These are phyloP conservation scores for Paecilomyces sp. DNA, from an alignment of 2,329 filamentous ascomycete species.

Conservation along the genomic window DNA sequence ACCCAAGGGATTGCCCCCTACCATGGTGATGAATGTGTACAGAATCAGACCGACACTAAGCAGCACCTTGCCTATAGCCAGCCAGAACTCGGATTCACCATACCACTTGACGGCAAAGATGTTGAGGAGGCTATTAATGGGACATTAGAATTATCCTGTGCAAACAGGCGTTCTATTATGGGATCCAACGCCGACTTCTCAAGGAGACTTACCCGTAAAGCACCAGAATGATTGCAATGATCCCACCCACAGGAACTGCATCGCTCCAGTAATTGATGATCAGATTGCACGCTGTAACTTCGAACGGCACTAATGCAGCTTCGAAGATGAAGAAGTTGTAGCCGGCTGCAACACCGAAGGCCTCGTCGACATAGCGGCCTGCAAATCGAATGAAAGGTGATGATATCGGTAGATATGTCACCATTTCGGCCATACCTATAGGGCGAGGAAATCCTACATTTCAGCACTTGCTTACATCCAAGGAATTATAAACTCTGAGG, in stretches of 20 bases:
- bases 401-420: conserved; percentile 42
- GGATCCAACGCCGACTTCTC: neutral
- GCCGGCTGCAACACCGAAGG: conserved; percentile 40
- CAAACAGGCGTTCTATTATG: neutral
- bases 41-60: conserved; percentile 64
- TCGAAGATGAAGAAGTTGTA: conserved; percentile 49
- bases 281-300: conserved; percentile 45
- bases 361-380: conserved; percentile 42
- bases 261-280: conserved; percentile 46
- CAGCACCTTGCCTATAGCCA: conserved; percentile 64
- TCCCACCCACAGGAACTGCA: conserved; percentile 37
- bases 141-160: neutral
- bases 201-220: conserved; percentile 33
- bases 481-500: neutral
- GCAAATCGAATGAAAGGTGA: conserved; percentile 41
- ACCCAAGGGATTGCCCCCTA: conserved; percentile 69
- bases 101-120: conserved; percentile 67
- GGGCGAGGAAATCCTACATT: conserved; percentile 10
- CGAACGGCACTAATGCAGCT: conserved; percentile 45
- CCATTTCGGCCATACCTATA: conserved; percentile 43
- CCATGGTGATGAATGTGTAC: conserved; percentile 76
- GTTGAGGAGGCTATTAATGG: conserved; percentile 45
- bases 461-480: conserved; percentile 12
- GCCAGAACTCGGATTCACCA: conserved; percentile 70
- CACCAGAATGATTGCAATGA: conserved; percentile 40